These are phyloP conservation scores for Ascobolus immersus DNA, from an alignment of 495 filamentous ascomycete species.

Conservation along the genomic window DNA sequence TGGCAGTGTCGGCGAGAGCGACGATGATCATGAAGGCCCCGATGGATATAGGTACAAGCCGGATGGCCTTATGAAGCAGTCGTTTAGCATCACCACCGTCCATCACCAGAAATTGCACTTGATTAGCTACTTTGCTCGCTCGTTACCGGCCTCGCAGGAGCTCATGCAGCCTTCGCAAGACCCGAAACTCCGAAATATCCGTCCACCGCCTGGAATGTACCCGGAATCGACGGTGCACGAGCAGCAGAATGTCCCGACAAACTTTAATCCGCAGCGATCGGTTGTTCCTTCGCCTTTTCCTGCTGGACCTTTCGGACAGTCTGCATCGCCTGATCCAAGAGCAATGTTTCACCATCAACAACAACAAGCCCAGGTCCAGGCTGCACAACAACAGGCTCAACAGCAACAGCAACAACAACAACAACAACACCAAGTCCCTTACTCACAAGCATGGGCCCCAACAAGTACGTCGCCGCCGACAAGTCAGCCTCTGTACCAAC, in stretches of 20 bases:
- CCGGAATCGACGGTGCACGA: constrained; percentile 92
- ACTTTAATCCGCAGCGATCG: constrained; percentile 24
- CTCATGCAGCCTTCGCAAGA: constrained; percentile 60
- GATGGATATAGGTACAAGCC: constrained; percentile 95
- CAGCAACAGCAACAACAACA: too few relatives aligned
- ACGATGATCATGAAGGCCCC: constrained; percentile 64
- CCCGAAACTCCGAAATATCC: constrained; percentile 52
- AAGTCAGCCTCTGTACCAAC: too few relatives aligned
- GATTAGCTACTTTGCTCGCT: constrained; percentile 85
- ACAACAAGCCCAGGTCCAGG: constrained; percentile 23
- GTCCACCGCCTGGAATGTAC: constrained; percentile 76
- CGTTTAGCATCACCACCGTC: constrained; percentile 91
- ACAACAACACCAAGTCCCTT: too few relatives aligned
- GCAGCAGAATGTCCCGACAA: constrained; percentile 33
- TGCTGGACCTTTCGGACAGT: constrained; percentile 29
- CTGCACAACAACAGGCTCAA: too few relatives aligned
- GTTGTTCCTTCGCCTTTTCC: constrained; percentile 21
- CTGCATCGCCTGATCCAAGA: constrained; percentile 31
- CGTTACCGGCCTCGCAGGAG: constrained; percentile 35
- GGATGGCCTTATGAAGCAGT: constrained; percentile 96
- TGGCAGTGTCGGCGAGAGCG: constrained; percentile 50
- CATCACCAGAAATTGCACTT: constrained; percentile 77
- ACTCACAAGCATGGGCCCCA: too few relatives aligned
- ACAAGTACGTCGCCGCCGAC: too few relatives aligned
- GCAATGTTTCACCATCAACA: constrained; percentile 23